Evolutionary conservation across 2,329 filamentous ascomycete species (phyloP), one percentile per base, ranked within the genome.

Genomic region (Alternaria viburni): DNA sequence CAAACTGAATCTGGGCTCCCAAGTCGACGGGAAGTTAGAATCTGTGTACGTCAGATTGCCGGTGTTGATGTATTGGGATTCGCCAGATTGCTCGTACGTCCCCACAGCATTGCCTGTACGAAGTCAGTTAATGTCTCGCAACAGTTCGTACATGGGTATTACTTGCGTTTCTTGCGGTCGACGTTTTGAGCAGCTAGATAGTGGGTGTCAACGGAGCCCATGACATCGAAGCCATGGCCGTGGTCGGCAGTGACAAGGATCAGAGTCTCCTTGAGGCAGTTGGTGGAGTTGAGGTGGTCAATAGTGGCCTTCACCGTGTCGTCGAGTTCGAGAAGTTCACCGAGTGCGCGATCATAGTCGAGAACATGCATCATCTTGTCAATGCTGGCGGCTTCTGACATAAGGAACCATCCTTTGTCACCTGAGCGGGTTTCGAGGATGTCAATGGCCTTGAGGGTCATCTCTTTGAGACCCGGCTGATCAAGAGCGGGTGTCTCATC

Each of bases 341-440:
- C 93, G 0, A 96, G 88, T 1, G 93, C 91, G 57, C 93, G 91
- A 81, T 96, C 91, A 77, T 96, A 96, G 82, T 96, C 93, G 19
- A 96, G 86, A 1, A 69, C 79, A 82, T 96, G 93, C 92, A 96
- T 96, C 85, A 93, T 90, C 85, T 96, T 96, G 82, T 96, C 93
- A 70, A 96, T 91, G 2, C 89, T 92, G 15, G 93, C 93, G 25
- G 90, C 93, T 80, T 96, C 93, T 12, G 89, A 89, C 92, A 96
- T 96, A 74, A 96, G 85, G 85, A 96, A 93, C 86, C 91, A 96
- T 6, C 93, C 93, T 63, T 91, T 86, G 61, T 90, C 86, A 32
- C 86, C 86, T 26, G 89, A 88, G 62, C 83, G 83, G 43, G 84
- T 84, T 78, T 90, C 82, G n/a, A 96, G 87, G 57, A 95, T 88